Conservation (phyloP, 179 eudicot genomes). For the Camellia oleifera region DNA sequence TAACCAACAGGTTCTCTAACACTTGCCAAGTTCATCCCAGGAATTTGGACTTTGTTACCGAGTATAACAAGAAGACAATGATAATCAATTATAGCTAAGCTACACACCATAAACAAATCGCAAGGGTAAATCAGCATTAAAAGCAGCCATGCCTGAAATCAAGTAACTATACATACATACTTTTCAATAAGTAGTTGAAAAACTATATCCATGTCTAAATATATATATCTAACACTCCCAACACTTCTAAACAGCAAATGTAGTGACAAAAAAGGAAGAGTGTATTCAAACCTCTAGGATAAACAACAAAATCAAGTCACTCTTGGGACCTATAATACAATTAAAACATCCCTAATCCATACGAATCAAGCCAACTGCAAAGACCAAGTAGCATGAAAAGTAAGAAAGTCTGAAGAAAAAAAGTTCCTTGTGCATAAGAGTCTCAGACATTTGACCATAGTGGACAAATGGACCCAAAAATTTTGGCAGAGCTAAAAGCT, state of each 20-base stretch:
- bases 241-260: background rate
- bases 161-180: background rate
- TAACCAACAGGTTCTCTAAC: background rate
- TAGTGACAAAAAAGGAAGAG: background rate
- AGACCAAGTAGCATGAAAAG: conserved; percentile 8
- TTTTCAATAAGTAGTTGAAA: background rate
- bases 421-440: background rate
- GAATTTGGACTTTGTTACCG: background rate
- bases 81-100: background rate
- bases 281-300: background rate
- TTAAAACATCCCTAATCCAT: background rate
- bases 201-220: background rate
- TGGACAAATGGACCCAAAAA: background rate
- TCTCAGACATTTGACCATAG: background rate
- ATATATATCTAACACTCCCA: background rate
- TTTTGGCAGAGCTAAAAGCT: background rate
- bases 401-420: background rate
- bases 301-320: background rate
- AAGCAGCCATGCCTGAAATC: background rate
- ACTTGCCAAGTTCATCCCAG: background rate
- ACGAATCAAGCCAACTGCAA: background rate
- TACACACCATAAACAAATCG: conserved; percentile 7
- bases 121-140: conserved; percentile 5
- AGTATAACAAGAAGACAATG: background rate
- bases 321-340: background rate